Conservation (phyloP, 371 early-diverging fungal genomes). For the Conidiobolus incongruus region DNA sequence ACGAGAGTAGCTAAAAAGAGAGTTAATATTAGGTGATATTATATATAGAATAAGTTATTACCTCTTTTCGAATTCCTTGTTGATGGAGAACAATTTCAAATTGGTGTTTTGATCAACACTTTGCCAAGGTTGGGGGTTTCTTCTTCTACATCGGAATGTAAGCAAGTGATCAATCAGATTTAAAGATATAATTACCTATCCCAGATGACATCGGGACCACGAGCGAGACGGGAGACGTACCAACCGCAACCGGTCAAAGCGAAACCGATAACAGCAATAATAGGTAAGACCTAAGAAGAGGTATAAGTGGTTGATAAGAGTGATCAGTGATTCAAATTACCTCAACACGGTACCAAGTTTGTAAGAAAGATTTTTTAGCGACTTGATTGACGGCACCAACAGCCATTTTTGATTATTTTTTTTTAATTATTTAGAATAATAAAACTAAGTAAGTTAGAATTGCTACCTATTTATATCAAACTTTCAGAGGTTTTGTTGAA, state of each 20-base stretch:
- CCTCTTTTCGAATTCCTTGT: conserved; percentile 11
- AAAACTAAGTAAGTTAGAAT: no score
- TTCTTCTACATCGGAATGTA: conserved; percentile 9
- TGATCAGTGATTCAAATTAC: background rate
- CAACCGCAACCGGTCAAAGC: conserved; percentile 30
- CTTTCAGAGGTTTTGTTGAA: no score
- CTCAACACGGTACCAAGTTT: conserved; percentile 27
- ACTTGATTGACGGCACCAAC: background rate
- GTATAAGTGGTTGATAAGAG: background rate
- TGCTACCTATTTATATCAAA: no score
- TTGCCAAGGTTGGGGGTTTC: conserved; percentile 44
- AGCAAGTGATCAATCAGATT: background rate
- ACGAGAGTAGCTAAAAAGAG: conserved; percentile 25
- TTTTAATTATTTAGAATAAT: no score
- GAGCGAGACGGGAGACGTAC: conserved; percentile 29
- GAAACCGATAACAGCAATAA: conserved; percentile 29
- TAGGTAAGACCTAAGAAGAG: conserved; percentile 21
- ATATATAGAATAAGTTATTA: background rate
- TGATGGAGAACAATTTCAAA: conserved; percentile 32
- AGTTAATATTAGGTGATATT: background rate
- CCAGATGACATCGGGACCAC: conserved; percentile 42
- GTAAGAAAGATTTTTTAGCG: conserved; percentile 8
- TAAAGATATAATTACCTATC: conserved; percentile 8
- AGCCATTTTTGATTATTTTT: no score
- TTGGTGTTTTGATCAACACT: conserved; percentile 37